A percentile compares a stretch with the other conserved stretches of the same genome.
Conservation (phyloP, 2,329 filamentous ascomycete species). For the Curvularia sp. region DNA sequence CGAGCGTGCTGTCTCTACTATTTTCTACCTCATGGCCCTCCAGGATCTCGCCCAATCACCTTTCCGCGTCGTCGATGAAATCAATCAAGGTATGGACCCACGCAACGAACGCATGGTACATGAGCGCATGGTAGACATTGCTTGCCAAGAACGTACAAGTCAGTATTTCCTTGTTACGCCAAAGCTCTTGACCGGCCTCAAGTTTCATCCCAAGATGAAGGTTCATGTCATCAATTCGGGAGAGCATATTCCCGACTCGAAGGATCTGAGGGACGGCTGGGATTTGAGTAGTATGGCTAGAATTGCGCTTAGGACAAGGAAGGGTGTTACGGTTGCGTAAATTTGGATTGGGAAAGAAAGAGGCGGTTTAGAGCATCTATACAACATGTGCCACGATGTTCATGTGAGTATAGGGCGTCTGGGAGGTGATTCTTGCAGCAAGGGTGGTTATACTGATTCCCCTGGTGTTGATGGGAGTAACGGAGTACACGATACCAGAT, state of each 20-base stretch:
- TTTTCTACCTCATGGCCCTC: constrained; percentile 98
- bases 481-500: not conserved
- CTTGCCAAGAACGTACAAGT: constrained; percentile 76
- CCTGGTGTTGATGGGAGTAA: not conserved
- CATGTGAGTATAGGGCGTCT: not conserved
- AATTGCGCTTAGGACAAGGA: constrained; percentile 43
- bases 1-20: constrained; percentile 93
- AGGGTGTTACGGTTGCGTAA: constrained; percentile 30
- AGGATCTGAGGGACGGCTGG: constrained; percentile 49
- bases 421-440: not conserved
- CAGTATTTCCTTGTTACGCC: constrained; percentile 98
- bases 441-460: not conserved
- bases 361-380: not conserved
- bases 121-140: constrained; percentile 97
- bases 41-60: constrained; percentile 92
- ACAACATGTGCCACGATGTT: not conserved
- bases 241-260: constrained; percentile 62
- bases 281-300: constrained; percentile 53
- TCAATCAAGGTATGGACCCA: constrained; percentile 99
- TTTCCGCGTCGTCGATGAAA: constrained; percentile 98
- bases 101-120: constrained; percentile 98
- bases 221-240: constrained; percentile 93
- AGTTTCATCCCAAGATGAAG: constrained; percentile 90
- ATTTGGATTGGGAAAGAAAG: not conserved
- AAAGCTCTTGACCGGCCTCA: constrained; percentile 84